Evolutionary conservation across 2,329 filamentous ascomycete genomes (phyloP), one percentile per base, ranked within the genome.

Genomic region (Talaromyces albobiverticillius): DNA sequence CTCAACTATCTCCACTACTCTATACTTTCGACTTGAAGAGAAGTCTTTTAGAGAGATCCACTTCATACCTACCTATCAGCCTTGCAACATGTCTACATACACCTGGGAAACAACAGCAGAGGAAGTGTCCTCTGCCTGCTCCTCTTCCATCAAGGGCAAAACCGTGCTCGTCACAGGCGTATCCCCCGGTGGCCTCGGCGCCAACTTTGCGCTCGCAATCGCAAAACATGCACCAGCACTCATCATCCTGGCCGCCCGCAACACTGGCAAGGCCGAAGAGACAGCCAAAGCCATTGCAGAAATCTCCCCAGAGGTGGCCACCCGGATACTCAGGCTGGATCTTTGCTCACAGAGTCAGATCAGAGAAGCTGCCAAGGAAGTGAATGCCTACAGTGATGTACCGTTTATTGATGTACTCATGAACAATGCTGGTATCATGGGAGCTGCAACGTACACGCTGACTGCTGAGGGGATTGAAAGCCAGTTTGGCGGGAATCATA

Each of bases 371-470:
- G 70, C 70, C 3, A 51, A 54, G 2, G 54, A 63, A 46, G 61
- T 76, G 38, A 63, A 66, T 36, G 51, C 43, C 14, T 64, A 63
- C 20, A 53, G 54, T 7, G 62, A 67, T 40, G 53, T 66, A 25
- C 59, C 62, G 20, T 55, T 58, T 0, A 67, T 77, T 40, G 71
- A 76, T 57, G 62, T 77, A 2, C 58, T 76, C 2, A 67, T 78
- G 53, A 73, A 76, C 62, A 77, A 74, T 55, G 73, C 76, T 11
- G 74, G 71, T 1, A 60, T 76, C 32, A 74, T 75, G 69, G 65
- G 61, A 2, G 45, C 59, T 9, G n/a, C n/a, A n/a, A 57, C 61
- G 1, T 69, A 69, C 47, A 38, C 56, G 22, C 50, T 63, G 25
- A 67, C 70, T 1, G 48, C 49, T 0, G 69, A 77, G 20, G 69